These are phyloP conservation scores for Ceratobasidium sp. DNA, from an alignment of 1,284 basidiomycete genomes.

Conservation along the genomic window DNA sequence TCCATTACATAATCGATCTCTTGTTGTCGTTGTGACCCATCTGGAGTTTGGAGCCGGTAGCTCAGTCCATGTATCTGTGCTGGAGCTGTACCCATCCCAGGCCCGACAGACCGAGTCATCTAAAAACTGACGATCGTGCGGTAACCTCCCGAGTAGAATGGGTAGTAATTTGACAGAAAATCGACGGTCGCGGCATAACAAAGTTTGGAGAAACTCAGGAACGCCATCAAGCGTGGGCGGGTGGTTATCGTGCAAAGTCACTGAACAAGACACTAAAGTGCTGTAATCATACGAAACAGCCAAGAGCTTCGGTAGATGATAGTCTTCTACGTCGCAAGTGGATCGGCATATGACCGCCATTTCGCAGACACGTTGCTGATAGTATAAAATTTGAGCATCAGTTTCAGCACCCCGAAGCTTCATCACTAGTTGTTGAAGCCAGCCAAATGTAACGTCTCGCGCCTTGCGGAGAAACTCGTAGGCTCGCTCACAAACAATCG, in stretches of 20 bases:
- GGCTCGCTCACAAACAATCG: constrained; percentile 39
- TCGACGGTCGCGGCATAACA: constrained; percentile 45
- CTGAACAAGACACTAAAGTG: constrained; percentile 51
- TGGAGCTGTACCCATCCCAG: constrained; percentile 52
- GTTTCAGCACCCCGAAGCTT: constrained; percentile 45
- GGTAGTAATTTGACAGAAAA: constrained; percentile 47
- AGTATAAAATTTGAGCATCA: constrained; percentile 44
- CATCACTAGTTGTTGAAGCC: constrained; percentile 50
- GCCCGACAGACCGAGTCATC: constrained; percentile 50
- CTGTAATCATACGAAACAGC: constrained; percentile 45
- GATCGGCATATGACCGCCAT: constrained; percentile 53
- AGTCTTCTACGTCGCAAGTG: constrained; percentile 53
- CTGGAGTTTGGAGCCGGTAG: constrained; percentile 48
- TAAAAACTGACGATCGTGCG: constrained; percentile 45
- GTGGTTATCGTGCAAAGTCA: constrained; percentile 50
- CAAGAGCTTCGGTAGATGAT: constrained; percentile 34
- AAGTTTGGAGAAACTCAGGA: not conserved
- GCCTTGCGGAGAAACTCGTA: constrained; percentile 48
- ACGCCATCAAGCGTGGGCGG: constrained; percentile 32
- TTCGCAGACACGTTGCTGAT: constrained; percentile 49
- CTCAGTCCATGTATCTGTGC: constrained; percentile 48
- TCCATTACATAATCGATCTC: constrained; percentile 39
- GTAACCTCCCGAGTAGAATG: not conserved
- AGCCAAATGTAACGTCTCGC: constrained; percentile 50
- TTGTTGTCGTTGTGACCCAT: constrained; percentile 52